These are phyloP conservation scores for Pseudogymnoascus sp. DNA, from an alignment of 2,329 filamentous ascomycete species.

Conservation along the genomic window DNA sequence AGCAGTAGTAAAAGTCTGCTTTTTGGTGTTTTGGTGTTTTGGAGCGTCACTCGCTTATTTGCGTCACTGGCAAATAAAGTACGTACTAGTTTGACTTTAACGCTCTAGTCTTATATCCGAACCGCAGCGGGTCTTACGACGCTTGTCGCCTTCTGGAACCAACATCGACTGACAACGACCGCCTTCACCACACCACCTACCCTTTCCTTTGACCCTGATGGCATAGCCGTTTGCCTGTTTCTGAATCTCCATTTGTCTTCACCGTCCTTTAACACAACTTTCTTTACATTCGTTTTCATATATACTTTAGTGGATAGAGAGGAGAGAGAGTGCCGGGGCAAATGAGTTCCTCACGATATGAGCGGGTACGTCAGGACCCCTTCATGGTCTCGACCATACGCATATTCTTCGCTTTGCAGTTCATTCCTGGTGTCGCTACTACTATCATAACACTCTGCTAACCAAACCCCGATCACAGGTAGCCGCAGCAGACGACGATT, in stretches of 20 bases:
- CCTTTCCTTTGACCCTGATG: slow-evolving; percentile 19
- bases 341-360: slow-evolving; percentile 38
- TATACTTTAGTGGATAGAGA: background rate
- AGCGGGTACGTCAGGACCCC: slow-evolving; percentile 40
- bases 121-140: background rate
- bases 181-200: background rate
- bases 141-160: background rate
- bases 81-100: too few species aligned
- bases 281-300: background rate
- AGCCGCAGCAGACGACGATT: slow-evolving; percentile 50
- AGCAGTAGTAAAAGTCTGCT: too few species aligned
- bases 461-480: slow-evolving; percentile 35
- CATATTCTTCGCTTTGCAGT: background rate
- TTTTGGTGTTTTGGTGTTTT: too few species aligned
- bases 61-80: too few species aligned
- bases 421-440: background rate
- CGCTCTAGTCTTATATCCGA: too few species aligned
- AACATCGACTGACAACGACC: background rate
- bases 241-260: background rate
- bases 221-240: background rate
- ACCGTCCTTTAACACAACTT: background rate
- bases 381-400: slow-evolving; percentile 16
- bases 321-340: background rate
- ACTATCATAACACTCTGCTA: slow-evolving; percentile 13
- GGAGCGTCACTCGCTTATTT: too few species aligned